Evolutionary conservation across 768 basidiomycete genomes (phyloP).

Genomic region (Boletus subcaerulescens): DNA sequence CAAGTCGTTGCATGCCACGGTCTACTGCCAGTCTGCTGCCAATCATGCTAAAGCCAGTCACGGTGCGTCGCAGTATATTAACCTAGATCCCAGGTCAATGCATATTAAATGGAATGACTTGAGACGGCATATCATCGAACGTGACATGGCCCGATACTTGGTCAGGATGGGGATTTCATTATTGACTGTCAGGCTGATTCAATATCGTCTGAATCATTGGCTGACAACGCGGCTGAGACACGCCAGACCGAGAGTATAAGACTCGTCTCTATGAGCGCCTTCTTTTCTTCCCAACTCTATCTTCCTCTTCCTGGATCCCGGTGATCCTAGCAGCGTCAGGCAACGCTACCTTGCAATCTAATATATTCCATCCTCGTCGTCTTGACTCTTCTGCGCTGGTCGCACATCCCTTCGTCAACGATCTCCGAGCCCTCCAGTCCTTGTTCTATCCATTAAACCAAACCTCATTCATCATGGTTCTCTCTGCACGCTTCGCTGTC

Average conservation of each 20-base stretch:
- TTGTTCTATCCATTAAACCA: conserved; percentile 12
- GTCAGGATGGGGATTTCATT: conserved; percentile 3
- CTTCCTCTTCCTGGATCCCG: conserved; percentile 47
- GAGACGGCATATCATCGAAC: too few species aligned
- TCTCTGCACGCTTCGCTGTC: conserved; percentile 45
- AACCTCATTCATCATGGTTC: conserved; percentile 40
- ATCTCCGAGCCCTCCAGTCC: conserved; percentile 3
- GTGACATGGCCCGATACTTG: background rate
- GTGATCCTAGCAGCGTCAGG: conserved; percentile 41
- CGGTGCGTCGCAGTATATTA: too few species aligned
- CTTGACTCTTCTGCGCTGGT: conserved; percentile 24
- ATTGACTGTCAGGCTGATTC: conserved; percentile 9
- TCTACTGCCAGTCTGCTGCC: background rate
- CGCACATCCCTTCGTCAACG: conserved; percentile 18
- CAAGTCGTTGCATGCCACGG: background rate
- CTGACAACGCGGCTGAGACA: conserved; percentile 20
- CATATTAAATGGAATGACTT: background rate
- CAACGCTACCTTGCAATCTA: conserved; percentile 15
- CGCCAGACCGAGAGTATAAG: conserved; percentile 18
- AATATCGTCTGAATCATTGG: conserved; percentile 6
- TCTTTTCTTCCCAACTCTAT: conserved; percentile 35
- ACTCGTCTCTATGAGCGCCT: conserved; percentile 3
- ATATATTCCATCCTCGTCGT: conserved; percentile 16
- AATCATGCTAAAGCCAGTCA: background rate
- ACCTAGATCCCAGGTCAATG: too few species aligned